Evolutionary conservation across 2,329 filamentous ascomycete species (phyloP), one percentile per base, ranked within the genome.

Genomic region (Xylaria sp.): DNA sequence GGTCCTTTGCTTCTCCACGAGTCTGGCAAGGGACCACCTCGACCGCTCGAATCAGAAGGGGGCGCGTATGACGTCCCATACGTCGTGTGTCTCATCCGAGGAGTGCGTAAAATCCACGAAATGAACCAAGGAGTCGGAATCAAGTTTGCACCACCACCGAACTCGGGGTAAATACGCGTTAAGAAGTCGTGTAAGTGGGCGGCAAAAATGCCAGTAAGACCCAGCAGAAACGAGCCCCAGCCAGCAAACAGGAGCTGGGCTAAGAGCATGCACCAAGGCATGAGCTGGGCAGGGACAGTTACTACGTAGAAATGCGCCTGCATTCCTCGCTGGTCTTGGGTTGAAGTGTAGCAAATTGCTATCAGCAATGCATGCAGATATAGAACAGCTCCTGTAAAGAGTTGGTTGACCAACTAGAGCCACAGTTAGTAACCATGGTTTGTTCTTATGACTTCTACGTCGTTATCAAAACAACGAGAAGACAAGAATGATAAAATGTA

Each of bases 171-270:
- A 50, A 98, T 86, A 58, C 93, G 88, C 1, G 92, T 93, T 59
- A 98, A 80, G 77, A 98, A 99, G 78, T 98, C 93, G 81, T 93
- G 97, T 23, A 96, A 77, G 79, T 99, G 96, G 4, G 94, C 94
- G 13, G 94, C 93, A 51, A 97, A 72, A 12, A 99, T 85, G n/a
- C 96, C 96, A 40, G 88, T 92, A 4, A 89, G 80, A 76, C 97
- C 90, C 3, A 90, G 76, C 65, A 92, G 77, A 12, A 92, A 86
- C 21, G 81, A 81, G 2, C 79, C 73, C 42, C 85, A 84, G 12
- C 91, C 90, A 5, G 82, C 84, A 77, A 92, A 88, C 62, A 98
- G 82, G 25, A 97, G 85, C 12, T 91, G 91, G 75, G 93, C 82
- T 18, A 90, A 80, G 53, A 98, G 87, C 86, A 97, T 92, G 71